Conservation (phyloP, 768 basidiomycete species). For the Symmetrospora coprosmae region DNA sequence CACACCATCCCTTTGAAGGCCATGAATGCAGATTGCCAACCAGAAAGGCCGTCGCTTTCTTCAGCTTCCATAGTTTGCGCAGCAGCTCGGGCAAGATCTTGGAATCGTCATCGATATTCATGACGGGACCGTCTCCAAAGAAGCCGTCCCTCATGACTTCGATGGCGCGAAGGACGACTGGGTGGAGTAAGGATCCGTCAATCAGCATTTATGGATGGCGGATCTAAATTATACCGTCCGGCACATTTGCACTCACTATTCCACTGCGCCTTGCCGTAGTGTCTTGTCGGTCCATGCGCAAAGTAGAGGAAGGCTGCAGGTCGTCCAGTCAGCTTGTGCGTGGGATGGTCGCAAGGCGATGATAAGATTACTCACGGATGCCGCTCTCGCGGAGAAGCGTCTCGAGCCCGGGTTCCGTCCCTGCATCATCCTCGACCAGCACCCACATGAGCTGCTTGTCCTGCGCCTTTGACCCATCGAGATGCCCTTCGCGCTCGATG, state of each 20-base stretch:
- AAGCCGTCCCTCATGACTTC: constrained; percentile 12
- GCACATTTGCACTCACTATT: not conserved
- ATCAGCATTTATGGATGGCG: not conserved
- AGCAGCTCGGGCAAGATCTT: constrained; percentile 11
- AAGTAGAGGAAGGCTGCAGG: constrained; percentile 5
- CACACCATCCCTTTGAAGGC: constrained; percentile 13
- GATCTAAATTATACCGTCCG: not conserved
- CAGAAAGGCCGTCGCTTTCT: constrained; percentile 12
- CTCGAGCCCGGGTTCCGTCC: constrained; percentile 10
- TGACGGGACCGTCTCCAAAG: constrained; percentile 18
- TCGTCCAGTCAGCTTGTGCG: not conserved
- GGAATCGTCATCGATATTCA: constrained; percentile 10
- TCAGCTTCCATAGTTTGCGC: constrained; percentile 16
- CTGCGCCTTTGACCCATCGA: constrained; percentile 1
- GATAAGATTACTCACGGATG: not conserved
- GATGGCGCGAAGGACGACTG: constrained; percentile 12
- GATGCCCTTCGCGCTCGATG: not conserved
- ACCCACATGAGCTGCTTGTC: constrained; percentile 16
- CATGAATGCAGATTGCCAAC: constrained; percentile 8
- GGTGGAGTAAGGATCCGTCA: not conserved
- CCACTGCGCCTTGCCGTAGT: constrained; percentile 20
- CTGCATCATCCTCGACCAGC: constrained; percentile 7
- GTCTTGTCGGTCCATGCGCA: constrained; percentile 14
- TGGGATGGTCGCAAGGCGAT: too few relatives aligned
- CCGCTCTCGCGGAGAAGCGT: not conserved